A percentile compares a stretch with the other conserved stretches of the same genome.
Conservation (phyloP, 164 flowering plant genomes). For the Berberis thunbergii region DNA sequence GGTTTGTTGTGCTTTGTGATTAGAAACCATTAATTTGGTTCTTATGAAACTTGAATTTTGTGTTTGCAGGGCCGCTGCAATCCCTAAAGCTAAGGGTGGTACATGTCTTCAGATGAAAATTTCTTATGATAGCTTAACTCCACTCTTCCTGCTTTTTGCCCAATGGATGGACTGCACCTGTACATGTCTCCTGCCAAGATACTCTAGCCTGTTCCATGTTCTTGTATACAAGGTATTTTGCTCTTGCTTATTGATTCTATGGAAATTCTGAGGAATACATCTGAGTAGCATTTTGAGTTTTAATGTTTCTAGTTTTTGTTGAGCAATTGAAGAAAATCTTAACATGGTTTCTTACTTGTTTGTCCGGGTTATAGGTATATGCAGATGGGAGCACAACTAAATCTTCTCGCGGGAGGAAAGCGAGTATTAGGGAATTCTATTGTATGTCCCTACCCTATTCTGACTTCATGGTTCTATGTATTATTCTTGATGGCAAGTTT, state of each 20-base stretch:
- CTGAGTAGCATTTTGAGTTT: too few species aligned
- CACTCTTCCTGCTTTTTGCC: constrained; percentile 47
- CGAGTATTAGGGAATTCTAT: constrained; percentile 60
- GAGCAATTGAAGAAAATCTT: background rate
- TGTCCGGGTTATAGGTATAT: constrained; percentile 28
- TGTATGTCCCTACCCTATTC: constrained; percentile 24
- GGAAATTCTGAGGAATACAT: too few species aligned
- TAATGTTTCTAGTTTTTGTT: background rate
- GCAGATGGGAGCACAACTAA: constrained; percentile 41
- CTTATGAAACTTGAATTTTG: constrained; percentile 4
- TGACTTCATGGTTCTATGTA: background rate
- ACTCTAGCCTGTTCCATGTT: constrained; percentile 55
- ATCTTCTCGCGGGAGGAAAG: constrained; percentile 52
- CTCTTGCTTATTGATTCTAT: background rate
- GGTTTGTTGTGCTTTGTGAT: background rate
- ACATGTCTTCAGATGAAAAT: constrained; percentile 64
- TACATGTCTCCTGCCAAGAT: constrained; percentile 55
- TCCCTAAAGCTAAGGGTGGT: constrained; percentile 64
- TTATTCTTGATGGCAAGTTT: background rate
- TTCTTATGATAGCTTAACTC: constrained; percentile 58
- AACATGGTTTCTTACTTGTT: background rate
- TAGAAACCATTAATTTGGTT: background rate
- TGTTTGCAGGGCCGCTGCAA: constrained; percentile 60
- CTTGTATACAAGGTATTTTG: constrained; percentile 53
- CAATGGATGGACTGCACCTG: constrained; percentile 76